Evolutionary conservation across 2,329 filamentous ascomycete genomes (phyloP), one percentile per base, ranked within the genome.

Genomic region (Sporothrix luriei): DNA sequence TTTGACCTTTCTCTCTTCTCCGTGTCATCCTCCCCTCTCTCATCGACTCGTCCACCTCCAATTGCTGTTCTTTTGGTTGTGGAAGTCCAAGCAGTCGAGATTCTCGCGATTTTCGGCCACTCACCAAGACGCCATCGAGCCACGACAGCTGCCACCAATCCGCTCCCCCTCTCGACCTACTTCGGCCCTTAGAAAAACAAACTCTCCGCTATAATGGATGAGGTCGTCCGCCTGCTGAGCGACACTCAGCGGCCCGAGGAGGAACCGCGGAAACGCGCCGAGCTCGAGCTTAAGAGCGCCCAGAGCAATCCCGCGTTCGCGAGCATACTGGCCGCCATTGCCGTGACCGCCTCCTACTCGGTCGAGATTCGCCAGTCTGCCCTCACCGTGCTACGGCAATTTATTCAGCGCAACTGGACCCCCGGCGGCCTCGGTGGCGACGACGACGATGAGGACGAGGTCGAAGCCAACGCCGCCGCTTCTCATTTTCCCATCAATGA

Each of bases 371-470:
- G 95, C 71, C 94, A 98, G 82, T 87, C 92, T 49, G 91, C 95
- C 43, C 83, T 98, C 72, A 87, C 92, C 66, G 86, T 88, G 70
- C 85, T 98, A 73, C 92, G 94, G 77, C 88, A 88, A 69, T 96
- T 97, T 79, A 91, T 98, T 73, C 85, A 92, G 79, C 86, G 86
- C 68, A 91, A 93, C 78, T 99, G 95, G 95, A 92, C 89, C 70
- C 85, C 88, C 26, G 87, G 89, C 67, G 88, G 91, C 74, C 89
- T 91, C 72, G 90, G 93, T 71, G 91, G 88, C 43, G 87, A 89
- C 64, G 88, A 91, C 73, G 90, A 91, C 72, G 90, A 94, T 71
- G 91, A 68, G 43, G 57, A 46, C 68, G 77, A 78, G 11, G 87
- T 89, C 62, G 88, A 91, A 11, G 11, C 33, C 5, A 33, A 7